Percentiles rank a stretch among this genome's conserved stretches.
phyloP scores from a whole-genome alignment of 2,329 filamentous ascomycete genomes.

The Fusarium sp. region DNA sequence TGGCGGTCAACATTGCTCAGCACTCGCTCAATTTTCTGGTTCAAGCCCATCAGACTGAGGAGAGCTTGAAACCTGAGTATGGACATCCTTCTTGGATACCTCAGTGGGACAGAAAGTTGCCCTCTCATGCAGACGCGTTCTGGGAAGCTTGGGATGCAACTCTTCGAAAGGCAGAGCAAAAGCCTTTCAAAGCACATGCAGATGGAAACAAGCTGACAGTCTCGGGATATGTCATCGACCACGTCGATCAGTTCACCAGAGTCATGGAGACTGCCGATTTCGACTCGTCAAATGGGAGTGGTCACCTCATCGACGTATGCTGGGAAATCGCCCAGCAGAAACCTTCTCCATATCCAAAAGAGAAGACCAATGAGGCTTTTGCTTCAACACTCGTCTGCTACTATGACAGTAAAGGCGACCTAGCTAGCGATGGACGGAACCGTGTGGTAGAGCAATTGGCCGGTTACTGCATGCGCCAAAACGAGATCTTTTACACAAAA shows the following conservation, averaged over 20 bases:
- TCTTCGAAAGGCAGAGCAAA: constrained; percentile 1
- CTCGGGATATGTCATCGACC: background rate
- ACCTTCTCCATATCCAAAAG: background rate
- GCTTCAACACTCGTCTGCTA: constrained; percentile 3
- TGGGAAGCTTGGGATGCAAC: constrained; percentile 21
- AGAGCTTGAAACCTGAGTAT: background rate
- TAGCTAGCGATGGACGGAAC: background rate
- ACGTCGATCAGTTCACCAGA: constrained; percentile 6
- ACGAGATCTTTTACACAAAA: background rate
- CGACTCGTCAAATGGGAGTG: background rate
- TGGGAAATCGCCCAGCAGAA: constrained; percentile 1
- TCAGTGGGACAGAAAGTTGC: constrained; percentile 1
- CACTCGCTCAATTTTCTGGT: constrained; percentile 12
- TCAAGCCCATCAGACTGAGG: background rate
- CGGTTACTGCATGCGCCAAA: constrained; percentile 3
- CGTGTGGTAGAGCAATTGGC: constrained; percentile 10
- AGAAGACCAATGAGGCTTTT: background rate
- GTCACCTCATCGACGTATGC: constrained; percentile 1
- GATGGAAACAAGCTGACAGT: background rate
- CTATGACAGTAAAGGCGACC: background rate
- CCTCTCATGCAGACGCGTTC: constrained; percentile 7
- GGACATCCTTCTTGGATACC: constrained; percentile 9
- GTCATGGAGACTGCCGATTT: background rate
- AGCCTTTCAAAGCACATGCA: background rate
- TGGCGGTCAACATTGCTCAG: background rate